Evolutionary conservation across 208 protist species (phyloP), one percentile per base, ranked within the genome.

Genomic region (Histomonas meleagridis): DNA sequence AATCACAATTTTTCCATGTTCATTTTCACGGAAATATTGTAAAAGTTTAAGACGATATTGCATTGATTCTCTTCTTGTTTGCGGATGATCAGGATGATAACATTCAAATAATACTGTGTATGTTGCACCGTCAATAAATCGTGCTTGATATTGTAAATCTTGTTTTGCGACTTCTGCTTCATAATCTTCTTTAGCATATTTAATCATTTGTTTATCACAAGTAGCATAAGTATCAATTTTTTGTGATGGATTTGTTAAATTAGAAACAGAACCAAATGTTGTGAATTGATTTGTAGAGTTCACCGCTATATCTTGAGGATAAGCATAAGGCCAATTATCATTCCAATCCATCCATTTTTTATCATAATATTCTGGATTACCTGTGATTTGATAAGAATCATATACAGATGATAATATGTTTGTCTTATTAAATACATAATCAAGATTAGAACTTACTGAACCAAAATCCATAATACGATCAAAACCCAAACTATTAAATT

Each of bases 61-160:
- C 10, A 26, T 32, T n/a, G n/a, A 46, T 35, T 51, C 18, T 26
- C 26, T 55, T 38, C 26, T 51, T 2, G 43, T 86, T 21, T 26
- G n/a, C 38, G 23, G 18, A 86, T 86, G 76, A 0, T 2, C 38
- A 16, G 40, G 21, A 55, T 86, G 40, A 55, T 86, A 86, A 86
- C 46, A 43, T 55, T 86, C 76, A 55, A 38, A 55, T 46, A 40
- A 86, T 55, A 32, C 40, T 7, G 46, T 12, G 38, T 4, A 40
- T 38, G 76, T 86, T 86, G 76, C 32, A 16, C 46, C 38, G 55
- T 86, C 76, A 57, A 86, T 86, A 49, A 86, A 86, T 35, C 76
- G 51, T 18, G n/a, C 9, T 23, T 51, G 23, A 21, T 14, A 40
- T 86, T 51, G n/a, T n/a, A n/a, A n/a, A 55, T n/a, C 55, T 32